Evolutionary conservation across 805 yeast species (phyloP), one percentile per base, ranked within the genome.

Genomic region (Jamesozyma spencerorum): DNA sequence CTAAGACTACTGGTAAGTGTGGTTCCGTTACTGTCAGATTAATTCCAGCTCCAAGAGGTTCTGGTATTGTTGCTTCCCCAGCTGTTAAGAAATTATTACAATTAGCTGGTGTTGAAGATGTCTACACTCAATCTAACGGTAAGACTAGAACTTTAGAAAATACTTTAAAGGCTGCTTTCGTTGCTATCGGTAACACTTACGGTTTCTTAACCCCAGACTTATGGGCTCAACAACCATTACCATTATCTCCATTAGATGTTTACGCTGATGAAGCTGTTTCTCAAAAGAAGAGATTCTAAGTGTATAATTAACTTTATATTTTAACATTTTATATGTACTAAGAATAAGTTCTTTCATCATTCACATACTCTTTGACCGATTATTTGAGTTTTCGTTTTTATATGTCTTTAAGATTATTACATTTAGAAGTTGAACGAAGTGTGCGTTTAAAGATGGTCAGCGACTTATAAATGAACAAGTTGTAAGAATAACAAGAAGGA

Each of bases 11-110:
- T 59, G 98, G 98, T 78, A 92, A 90, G 87, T 92, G 97, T 79
- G 98, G 98, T 82, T 90, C 97, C 73, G 97, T 92, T 67, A 71
- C 82, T 53, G 96, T 90, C 60, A 87, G 98, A 81, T 81, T 92
- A 69, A 88, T 92, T 69, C 98, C 98, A 74, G 98, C 98, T 59
- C 97, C 98, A 81, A 92, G 98, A 81, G 98, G 98, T 90, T 87
- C 95, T 71, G 97, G 97, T 84, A 85, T 92, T 68, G 96, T 92
- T 63, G 98, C 98, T 68, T 92, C 98, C 62, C 97, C 98, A 71
- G 96, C 95, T 60, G 97, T 92, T 71, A 90, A 88, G 85, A 87
- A 87, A 77, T 81, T 92, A 74, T 77, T 92, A 77, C 95, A 90
- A 78, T 85, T 92, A 70, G 98, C 97, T 68, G 98, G 98, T 85